phyloP scores from a whole-genome alignment of 225 moss, liverwort and hornwort species.

The Antitrichia curtipendula region DNA sequence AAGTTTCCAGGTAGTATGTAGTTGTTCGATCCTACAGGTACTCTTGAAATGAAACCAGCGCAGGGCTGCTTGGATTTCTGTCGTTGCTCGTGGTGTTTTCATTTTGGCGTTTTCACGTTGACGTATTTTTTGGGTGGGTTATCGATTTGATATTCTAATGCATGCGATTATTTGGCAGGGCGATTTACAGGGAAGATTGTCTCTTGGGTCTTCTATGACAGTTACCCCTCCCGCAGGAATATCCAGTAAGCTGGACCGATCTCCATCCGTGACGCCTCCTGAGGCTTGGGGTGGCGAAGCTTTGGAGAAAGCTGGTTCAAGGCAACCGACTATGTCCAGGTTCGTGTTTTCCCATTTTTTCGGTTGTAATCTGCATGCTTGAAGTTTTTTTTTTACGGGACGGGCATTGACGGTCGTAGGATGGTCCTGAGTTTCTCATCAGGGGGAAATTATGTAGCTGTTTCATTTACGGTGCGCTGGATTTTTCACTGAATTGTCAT shows the following conservation, averaged over 20 bases:
- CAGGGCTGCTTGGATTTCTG: background rate
- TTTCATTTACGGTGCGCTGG: background rate
- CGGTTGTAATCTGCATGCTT: background rate
- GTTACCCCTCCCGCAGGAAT: conserved; percentile 43
- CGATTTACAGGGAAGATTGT: conserved; percentile 52
- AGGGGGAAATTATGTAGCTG: background rate
- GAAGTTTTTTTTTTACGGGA: background rate
- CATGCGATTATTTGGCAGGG: conserved; percentile 37
- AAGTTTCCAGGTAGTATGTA: background rate
- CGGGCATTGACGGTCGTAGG: background rate
- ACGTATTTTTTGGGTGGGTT: background rate
- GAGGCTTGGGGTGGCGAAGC: conserved; percentile 98
- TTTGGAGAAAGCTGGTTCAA: conserved; percentile 30
- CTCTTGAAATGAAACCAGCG: background rate
- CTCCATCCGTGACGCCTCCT: conserved; percentile 91
- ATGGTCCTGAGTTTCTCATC: background rate
- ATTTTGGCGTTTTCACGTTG: background rate
- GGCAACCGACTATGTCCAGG: conserved; percentile 51
- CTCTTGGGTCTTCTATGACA: conserved; percentile 24
- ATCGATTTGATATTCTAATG: background rate
- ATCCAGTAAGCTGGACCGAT: conserved; percentile 57
- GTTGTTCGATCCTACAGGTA: background rate
- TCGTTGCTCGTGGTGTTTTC: background rate
- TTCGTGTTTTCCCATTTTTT: background rate
- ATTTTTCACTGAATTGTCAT: background rate